phyloP scores from a whole-genome alignment of 257 asterid genomes.

The Parsonsia alboflavescens region DNA sequence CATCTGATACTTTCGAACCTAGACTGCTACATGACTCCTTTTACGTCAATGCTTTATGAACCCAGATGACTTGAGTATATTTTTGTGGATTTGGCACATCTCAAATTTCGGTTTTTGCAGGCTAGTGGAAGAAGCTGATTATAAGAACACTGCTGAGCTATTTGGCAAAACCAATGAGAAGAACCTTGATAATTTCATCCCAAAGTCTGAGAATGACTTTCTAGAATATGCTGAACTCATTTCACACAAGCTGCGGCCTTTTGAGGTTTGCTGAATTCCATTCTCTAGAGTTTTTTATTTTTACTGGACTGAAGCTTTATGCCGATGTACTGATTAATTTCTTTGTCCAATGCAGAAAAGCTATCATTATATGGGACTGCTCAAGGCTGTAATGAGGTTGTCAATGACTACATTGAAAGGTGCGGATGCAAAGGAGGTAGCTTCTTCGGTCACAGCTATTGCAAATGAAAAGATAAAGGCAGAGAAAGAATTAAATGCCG shows the following conservation, averaged over 20 bases:
- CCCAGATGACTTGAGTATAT: not conserved
- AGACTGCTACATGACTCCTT: not conserved
- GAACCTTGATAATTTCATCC: constrained; percentile 79
- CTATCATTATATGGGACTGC: constrained; percentile 77
- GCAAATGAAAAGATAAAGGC: constrained; percentile 96
- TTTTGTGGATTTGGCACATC: not conserved
- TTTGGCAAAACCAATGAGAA: constrained; percentile 71
- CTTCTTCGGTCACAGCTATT: constrained; percentile 84
- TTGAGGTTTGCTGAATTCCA: constrained; percentile 53
- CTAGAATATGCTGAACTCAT: constrained; percentile 78
- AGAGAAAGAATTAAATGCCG: constrained; percentile 85
- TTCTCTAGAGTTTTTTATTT: not conserved
- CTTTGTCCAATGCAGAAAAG: constrained; percentile 60
- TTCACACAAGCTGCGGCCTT: constrained; percentile 69
- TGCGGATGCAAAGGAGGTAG: constrained; percentile 83
- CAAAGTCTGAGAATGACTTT: constrained; percentile 78
- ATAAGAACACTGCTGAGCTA: constrained; percentile 72
- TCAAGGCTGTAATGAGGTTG: constrained; percentile 83
- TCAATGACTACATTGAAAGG: constrained; percentile 79
- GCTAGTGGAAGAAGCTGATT: constrained; percentile 98
- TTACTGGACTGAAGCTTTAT: not conserved
- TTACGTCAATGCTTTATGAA: not conserved
- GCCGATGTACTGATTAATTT: constrained; percentile 6
- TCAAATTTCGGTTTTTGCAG: constrained; percentile 24
- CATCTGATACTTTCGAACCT: not conserved